phyloP scores from a whole-genome alignment of 2,329 filamentous ascomycete genomes.

The Tolypocladium endophyticum region DNA sequence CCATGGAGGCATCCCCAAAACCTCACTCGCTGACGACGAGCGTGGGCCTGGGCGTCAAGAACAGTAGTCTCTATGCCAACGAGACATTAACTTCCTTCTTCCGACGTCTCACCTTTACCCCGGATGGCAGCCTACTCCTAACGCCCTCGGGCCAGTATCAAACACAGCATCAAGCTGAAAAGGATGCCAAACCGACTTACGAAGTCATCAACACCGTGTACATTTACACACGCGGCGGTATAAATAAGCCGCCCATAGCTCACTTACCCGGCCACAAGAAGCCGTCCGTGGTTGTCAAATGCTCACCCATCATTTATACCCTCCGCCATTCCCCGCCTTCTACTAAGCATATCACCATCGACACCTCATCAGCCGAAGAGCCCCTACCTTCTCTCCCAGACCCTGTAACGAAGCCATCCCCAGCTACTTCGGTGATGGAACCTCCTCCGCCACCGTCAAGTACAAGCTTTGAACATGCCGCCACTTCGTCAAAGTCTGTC shows the following conservation, averaged over 20 bases:
- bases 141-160: slow-evolving; percentile 96
- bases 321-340: slow-evolving; percentile 56
- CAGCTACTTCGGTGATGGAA: slow-evolving; percentile 61
- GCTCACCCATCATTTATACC: slow-evolving; percentile 82
- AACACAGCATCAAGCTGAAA: slow-evolving; percentile 55
- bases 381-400: slow-evolving; percentile 77
- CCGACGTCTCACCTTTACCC: slow-evolving; percentile 82
- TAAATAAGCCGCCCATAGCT: slow-evolving; percentile 92
- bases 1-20: slow-evolving; percentile 80
- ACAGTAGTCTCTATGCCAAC: slow-evolving; percentile 87
- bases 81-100: slow-evolving; percentile 98
- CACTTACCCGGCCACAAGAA: slow-evolving; percentile 97
- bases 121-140: slow-evolving; percentile 85
- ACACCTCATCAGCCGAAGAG: slow-evolving; percentile 82
- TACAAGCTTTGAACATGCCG: slow-evolving; percentile 33
- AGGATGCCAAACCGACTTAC: slow-evolving; percentile 63
- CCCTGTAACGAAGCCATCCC: slow-evolving; percentile 55
- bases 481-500: slow-evolving; percentile 41
- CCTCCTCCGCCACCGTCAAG: slow-evolving; percentile 59
- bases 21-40: slow-evolving; percentile 48
- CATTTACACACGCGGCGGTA: slow-evolving; percentile 90
- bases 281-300: slow-evolving; percentile 89
- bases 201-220: slow-evolving; percentile 97
- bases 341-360: slow-evolving; percentile 87
- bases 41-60: slow-evolving; percentile 57